phyloP scores from a whole-genome alignment of 306 rosid species.

The Albizia julibrissin region DNA sequence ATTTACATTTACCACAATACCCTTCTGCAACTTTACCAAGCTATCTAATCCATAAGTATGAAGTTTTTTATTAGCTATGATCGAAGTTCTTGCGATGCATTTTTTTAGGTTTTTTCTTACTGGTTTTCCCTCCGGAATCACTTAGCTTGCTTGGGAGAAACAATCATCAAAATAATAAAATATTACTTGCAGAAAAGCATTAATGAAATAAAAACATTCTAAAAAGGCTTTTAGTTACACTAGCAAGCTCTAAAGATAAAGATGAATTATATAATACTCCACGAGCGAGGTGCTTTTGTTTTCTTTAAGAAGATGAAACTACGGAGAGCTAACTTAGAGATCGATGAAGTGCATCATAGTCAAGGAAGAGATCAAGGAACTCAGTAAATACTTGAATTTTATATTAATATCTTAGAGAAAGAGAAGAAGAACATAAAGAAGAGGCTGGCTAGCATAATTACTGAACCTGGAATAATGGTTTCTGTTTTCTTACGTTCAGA shows the following conservation, averaged over 20 bases:
- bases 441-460: neutral
- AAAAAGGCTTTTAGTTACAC: neutral
- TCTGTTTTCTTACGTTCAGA: neutral
- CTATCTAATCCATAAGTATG: neutral
- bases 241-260: neutral
- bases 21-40: neutral
- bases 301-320: neutral
- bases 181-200: neutral
- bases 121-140: neutral
- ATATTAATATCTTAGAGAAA: neutral
- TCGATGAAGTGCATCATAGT: neutral
- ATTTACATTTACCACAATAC: neutral
- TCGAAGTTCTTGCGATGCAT: neutral
- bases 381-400: neutral
- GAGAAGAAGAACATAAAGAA: neutral
- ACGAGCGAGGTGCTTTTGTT: neutral
- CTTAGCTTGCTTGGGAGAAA: neutral
- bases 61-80: neutral
- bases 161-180: neutral
- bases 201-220: neutral
- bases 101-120: neutral
- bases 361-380: neutral
- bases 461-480: slow-evolving; percentile 23
- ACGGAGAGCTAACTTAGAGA: neutral
- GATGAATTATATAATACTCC: neutral